phyloP scores from a whole-genome alignment of 441 rosid genomes.

The Croton laevigatus region DNA sequence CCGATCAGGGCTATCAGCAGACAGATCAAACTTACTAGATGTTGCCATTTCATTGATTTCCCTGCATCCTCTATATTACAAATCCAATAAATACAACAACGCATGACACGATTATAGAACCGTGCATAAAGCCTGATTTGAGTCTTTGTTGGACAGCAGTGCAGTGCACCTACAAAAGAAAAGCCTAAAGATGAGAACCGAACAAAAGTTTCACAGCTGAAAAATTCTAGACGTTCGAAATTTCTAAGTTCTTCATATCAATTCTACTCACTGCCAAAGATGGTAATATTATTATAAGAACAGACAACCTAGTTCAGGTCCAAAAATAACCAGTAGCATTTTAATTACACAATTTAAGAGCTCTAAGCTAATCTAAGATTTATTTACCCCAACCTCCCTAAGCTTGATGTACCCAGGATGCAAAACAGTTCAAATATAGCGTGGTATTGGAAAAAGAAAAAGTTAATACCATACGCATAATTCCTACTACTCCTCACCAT shows the following conservation, averaged over 20 bases:
- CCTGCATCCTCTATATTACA: conserved; percentile 47
- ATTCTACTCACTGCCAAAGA: not conserved
- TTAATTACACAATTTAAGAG: conserved; percentile 11
- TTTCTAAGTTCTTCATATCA: conserved; percentile 3
- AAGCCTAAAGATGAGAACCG: conserved; percentile 24
- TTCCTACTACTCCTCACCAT: not conserved
- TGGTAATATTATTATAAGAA: not conserved
- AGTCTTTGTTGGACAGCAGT: conserved; percentile 29
- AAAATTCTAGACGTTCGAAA: conserved; percentile 11
- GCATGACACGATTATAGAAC: conserved; percentile 61
- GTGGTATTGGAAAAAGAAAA: not conserved
- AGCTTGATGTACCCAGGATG: not conserved
- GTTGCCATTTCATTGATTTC: conserved; percentile 73
- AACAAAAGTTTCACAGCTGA: conserved; percentile 13
- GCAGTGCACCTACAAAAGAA: conserved; percentile 46
- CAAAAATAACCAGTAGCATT: not conserved
- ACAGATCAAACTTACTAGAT: conserved; percentile 80
- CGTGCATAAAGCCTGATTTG: conserved; percentile 54
- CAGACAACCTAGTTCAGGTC: not conserved
- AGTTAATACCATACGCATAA: not conserved
- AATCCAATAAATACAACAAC: conserved; percentile 50
- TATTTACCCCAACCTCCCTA: not conserved
- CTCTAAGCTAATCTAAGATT: conserved; percentile 11
- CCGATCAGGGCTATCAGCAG: conserved; percentile 88
- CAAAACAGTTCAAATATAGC: not conserved